Conservation (phyloP, 1,284 basidiomycete genomes). For the Trichosporon coremiiforme region DNA sequence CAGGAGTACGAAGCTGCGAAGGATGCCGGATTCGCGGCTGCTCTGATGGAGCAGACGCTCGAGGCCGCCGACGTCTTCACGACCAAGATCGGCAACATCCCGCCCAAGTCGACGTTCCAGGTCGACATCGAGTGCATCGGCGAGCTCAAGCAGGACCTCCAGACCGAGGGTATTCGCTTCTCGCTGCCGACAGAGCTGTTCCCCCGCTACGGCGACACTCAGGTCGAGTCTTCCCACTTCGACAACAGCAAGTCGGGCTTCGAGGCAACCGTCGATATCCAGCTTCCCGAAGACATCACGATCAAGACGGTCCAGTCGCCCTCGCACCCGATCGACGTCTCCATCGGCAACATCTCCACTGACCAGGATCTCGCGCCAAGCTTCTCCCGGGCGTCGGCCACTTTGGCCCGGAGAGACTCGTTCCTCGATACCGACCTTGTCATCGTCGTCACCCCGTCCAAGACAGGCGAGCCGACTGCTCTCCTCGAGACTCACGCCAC, state of each 20-base stretch:
- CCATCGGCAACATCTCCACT: constrained; percentile 27
- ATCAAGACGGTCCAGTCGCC: constrained; percentile 33
- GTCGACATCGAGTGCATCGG: constrained; percentile 33
- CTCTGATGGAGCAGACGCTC: constrained; percentile 48
- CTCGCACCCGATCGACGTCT: constrained; percentile 28
- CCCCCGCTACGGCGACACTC: constrained; percentile 30
- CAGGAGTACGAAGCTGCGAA: constrained; percentile 59
- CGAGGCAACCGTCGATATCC: constrained; percentile 25
- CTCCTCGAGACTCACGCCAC: constrained; percentile 32
- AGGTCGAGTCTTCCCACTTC: background rate
- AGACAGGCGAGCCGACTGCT: constrained; percentile 33
- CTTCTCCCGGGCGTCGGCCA: constrained; percentile 23
- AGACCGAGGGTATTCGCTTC: constrained; percentile 34
- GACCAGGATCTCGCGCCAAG: constrained; percentile 19
- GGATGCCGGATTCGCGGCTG: constrained; percentile 57
- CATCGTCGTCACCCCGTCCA: constrained; percentile 31
- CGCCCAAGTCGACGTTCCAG: constrained; percentile 16
- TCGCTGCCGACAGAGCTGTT: constrained; percentile 33
- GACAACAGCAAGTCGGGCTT: background rate
- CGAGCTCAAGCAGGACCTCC: constrained; percentile 34
- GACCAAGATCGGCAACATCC: constrained; percentile 30
- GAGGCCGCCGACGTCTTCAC: constrained; percentile 30
- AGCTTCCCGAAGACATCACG: constrained; percentile 24
- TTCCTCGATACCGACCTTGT: constrained; percentile 36
- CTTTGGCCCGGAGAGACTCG: background rate